Evolutionary conservation across 2,329 filamentous ascomycete species (phyloP), one percentile per base, ranked within the genome.

Genomic region (Diaporthe destruens): DNA sequence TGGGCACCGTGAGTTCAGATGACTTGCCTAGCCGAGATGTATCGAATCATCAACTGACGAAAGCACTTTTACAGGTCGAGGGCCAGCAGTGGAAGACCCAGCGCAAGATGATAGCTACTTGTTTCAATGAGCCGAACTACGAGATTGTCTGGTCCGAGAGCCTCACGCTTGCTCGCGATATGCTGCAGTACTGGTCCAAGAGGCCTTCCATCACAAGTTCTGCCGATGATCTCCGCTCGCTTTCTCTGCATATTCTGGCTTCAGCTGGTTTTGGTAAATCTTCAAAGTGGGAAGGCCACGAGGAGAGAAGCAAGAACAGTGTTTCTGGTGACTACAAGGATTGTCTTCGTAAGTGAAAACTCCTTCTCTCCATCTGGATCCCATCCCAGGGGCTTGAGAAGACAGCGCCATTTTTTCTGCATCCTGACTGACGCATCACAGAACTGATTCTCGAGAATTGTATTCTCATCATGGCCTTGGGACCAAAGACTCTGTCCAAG

Each of bases 381-480:
- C 29, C 51, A n/a, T 23, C 8, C 49, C n/a, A 51, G 9, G 14
- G 49, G n/a, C 49, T 9, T 14, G n/a, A n/a, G n/a, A n/a, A n/a
- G n/a, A n/a, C n/a, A n/a, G n/a, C n/a, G n/a, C n/a, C n/a, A n/a
- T n/a, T n/a, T n/a, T n/a, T n/a, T n/a, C n/a, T n/a, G n/a, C n/a
- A n/a, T n/a, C n/a, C n/a, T n/a, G n/a, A n/a, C 53, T 55, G 6
- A 55, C 29, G 7, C 14, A 20, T 55, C 53, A 34, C 53, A 66
- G 8, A 66, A 23, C 59, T 72, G 1, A 76, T 80, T 14, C n/a
- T 80, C 9, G 79, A 80, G 16, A 79, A 80, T 34, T 76, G 74
- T 7, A 73, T 80, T 7, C 71, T 80, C 0, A 77, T 80, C 16
- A 44, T 80, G 0, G 76, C 75, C 0, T 59, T 79, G 1, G 77